Base-by-base conservation (phyloP, 208 protist species). In the Crithidia bombi region DNA sequence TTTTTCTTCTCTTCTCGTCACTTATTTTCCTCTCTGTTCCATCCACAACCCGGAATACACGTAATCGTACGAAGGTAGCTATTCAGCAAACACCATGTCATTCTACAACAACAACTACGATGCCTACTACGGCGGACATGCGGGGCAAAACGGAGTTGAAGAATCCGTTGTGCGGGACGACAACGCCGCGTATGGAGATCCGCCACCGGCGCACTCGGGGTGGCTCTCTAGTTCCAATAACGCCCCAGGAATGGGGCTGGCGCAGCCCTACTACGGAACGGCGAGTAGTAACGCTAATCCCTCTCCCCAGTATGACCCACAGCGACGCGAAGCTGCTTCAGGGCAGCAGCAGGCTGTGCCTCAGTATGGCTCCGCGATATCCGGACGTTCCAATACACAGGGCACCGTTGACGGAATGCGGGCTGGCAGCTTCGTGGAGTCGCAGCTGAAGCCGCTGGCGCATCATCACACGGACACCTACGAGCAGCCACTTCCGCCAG, bases 401-500 rank as follows among this genome's bases (percentile, higher is more conserved):
- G 44, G 58, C 19, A 66, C 46, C 17, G 23, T 64, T 33, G 33
- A 66, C 15, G 19, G 23, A 21, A 0, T 44, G 46, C 28, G 46
- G 47, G 30, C 43, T 1, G 35, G 61, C 33, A 66, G 51, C 17
- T 66, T 64, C 15, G 26, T 30, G 17, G 64, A 66, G 39, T 36
- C 46, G 26, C 11, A 50, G 17, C 21, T 47, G 44, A 21, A 32
- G 1, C 25, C 28, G 2, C n/a, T 54, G 50, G 52, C 43, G 26
- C 66, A 74, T 33, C 46, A 35, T 10, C 76, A 77, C 65, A 56
- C 50, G 4, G 69, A 77, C 56, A 78, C 78, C 21, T 74, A 74
- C 63, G 74, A 82, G 57, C 64, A 64, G 39, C 58, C 59, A 39
- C 76, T 86, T 26, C 78, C 78, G 10, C 65, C 70, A 9, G 68